Percentiles rank a stretch among this genome's conserved stretches.
Evolutionary conservation across 805 yeast genomes (phyloP).

Genomic region (Sugiyamaella boreocaroliniensis): DNA sequence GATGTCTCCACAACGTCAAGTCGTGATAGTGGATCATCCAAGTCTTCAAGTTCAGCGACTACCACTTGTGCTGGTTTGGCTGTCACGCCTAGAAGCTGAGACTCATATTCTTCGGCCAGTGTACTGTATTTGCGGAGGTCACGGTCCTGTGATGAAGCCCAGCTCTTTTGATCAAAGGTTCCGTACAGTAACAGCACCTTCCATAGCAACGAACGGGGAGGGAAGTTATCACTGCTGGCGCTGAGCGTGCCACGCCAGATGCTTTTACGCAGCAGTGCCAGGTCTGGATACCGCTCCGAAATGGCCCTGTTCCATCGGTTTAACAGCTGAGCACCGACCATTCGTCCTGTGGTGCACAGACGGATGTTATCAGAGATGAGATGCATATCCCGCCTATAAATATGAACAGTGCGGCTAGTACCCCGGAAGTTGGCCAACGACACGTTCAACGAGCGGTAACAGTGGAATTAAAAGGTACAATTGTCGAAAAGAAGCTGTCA

Average conservation of each 20-base stretch:
- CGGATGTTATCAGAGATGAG: background rate
- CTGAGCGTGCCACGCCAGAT: constrained; percentile 14
- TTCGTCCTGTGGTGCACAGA: background rate
- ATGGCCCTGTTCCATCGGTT: constrained; percentile 8
- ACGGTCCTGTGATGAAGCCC: constrained; percentile 13
- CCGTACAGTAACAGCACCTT: constrained; percentile 19
- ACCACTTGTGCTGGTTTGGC: background rate
- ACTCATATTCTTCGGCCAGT: constrained; percentile 6
- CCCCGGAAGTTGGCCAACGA: too few relatives aligned
- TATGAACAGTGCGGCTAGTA: background rate
- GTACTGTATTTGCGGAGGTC: constrained; percentile 5
- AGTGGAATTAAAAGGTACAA: too few relatives aligned
- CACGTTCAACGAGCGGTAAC: too few relatives aligned
- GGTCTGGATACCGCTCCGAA: constrained; percentile 10
- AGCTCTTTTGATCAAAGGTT: constrained; percentile 14
- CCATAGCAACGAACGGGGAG: constrained; percentile 18
- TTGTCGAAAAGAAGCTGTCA: too few relatives aligned
- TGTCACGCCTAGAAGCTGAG: background rate
- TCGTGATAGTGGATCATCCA: background rate
- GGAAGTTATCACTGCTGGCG: constrained; percentile 1
- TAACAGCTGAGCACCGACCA: background rate
- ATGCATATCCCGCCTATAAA: background rate
- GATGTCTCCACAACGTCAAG: constrained; percentile 3
- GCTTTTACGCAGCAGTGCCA: constrained; percentile 10
- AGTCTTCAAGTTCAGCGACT: background rate